phyloP scores from a whole-genome alignment of 2,329 filamentous ascomycete species.

The Fusarium secorum region DNA sequence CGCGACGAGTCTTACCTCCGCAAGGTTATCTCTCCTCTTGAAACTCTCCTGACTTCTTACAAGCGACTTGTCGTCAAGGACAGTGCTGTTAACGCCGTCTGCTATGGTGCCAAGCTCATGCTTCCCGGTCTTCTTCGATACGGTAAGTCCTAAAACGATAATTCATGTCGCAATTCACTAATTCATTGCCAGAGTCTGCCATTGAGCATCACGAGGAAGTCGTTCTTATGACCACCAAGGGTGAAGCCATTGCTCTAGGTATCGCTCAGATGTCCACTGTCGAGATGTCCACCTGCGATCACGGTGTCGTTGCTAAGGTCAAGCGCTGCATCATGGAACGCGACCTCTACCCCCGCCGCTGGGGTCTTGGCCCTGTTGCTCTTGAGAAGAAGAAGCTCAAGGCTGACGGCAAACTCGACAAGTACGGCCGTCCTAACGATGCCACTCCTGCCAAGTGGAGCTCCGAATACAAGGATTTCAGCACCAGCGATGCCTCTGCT shows the following conservation, averaged over 20 bases:
- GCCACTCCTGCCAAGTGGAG: constrained; percentile 94
- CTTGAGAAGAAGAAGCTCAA: constrained; percentile 99
- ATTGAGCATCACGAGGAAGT: constrained; percentile 97
- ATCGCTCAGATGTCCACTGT: constrained; percentile 98
- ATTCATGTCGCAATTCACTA: constrained; percentile 35
- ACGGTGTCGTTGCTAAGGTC: constrained; percentile 97
- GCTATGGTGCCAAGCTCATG: constrained; percentile 99
- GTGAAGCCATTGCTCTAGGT: constrained; percentile 94
- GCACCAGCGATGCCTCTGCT: constrained; percentile 59
- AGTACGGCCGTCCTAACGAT: constrained; percentile 93
- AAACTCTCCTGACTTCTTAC: constrained; percentile 90
- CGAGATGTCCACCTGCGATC: constrained; percentile 95
- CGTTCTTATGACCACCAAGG: constrained; percentile 98
- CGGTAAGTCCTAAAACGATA: constrained; percentile 60
- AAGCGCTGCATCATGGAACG: constrained; percentile 99
- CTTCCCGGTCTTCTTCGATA: constrained; percentile 94
- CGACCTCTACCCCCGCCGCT: constrained; percentile 94
- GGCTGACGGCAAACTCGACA: constrained; percentile 96
- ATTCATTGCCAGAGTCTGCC: constrained; percentile 69
- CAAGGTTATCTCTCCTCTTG: constrained; percentile 88
- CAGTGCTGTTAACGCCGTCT: constrained; percentile 85
- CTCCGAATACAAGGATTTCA: constrained; percentile 90
- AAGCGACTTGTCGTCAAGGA: constrained; percentile 98
- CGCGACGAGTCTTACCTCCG: constrained; percentile 93
- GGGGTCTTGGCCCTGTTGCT: constrained; percentile 93